Evolutionary conservation across 805 yeast species (phyloP), one percentile per base, ranked within the genome.

Genomic region (Isabelozyma gotoi): DNA sequence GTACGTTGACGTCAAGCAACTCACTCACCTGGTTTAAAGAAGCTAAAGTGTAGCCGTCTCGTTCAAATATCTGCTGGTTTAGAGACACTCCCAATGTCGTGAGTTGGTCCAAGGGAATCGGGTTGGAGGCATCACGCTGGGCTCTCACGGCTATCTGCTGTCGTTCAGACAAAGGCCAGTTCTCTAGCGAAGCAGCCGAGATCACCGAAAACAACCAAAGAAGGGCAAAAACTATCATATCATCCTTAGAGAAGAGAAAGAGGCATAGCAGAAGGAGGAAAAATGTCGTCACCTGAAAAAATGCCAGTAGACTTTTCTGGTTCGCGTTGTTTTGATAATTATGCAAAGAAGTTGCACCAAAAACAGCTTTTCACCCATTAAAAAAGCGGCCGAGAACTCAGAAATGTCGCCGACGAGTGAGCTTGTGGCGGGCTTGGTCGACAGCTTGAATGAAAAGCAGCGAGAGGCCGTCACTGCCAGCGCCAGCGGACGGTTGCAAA

Each of bases 1-100:
- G 75, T 1, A 74, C 62, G 0, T 86, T 86, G 2, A 60, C 59
- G 31, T 58, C 51, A 35, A 84, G 49, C 15, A 80, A 38, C 0
- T 46, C 35, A 16, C 42, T 19, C 2, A 65, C 41, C 19, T 48
- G 43, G n/a, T 43, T 36, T 33, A 63, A 36, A 5, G 63, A 36
- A 7, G 38, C 41, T 8, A 29, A 14, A 6, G 53, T 45, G 49
- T 69, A 70, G 11, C 72, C 73, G 24, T 55, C 42, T 19, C 42
- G 39, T 11, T 62, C 65, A 39, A 69, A 69, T 2, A 69, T 46
- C 36, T 57, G 40, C 4, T 52, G 32, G 38, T 56, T 58, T 35
- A 69, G 47, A 5, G 71, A 61, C 1, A 66, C 53, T 3, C 77
- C 77, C 19, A 59, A 53, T 3, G 50, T 49, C 7, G 60, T 52